Evolutionary conservation across 75 land plant species (phyloP).

Genomic region (Azolla pinnata): DNA sequence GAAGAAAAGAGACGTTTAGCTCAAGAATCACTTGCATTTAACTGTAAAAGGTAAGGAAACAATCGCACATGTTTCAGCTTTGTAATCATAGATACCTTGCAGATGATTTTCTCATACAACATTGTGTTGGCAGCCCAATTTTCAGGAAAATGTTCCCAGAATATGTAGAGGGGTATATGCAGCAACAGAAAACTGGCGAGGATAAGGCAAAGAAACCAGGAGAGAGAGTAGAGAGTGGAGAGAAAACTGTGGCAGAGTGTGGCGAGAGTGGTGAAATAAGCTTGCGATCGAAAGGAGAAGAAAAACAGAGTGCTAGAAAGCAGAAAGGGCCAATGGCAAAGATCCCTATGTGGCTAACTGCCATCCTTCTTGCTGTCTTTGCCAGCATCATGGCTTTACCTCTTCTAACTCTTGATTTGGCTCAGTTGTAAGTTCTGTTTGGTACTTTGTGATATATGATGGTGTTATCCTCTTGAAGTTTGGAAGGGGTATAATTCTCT

Average conservation of each 20-base stretch:
- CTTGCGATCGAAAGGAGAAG: neutral
- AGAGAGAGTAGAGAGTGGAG: slow-evolving; percentile 19
- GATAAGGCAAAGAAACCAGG: no score
- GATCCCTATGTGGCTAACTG: slow-evolving; percentile 63
- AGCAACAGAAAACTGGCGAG: slow-evolving; percentile 36
- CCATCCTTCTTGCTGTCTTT: slow-evolving; percentile 56
- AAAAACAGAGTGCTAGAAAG: slow-evolving; percentile 14
- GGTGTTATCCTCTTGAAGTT: no score
- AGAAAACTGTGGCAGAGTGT: slow-evolving; percentile 12
- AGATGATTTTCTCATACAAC: neutral
- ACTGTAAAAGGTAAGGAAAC: slow-evolving; percentile 68
- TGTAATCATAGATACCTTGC: no score
- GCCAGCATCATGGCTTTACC: slow-evolving; percentile 84
- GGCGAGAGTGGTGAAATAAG: slow-evolving; percentile 1
- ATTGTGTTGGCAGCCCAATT: slow-evolving; percentile 38
- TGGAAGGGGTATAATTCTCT: no score
- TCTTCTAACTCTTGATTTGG: slow-evolving; percentile 45
- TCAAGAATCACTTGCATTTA: slow-evolving; percentile 71
- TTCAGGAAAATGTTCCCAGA: slow-evolving; percentile 89
- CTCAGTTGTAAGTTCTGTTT: no score
- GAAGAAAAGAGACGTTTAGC: slow-evolving; percentile 70
- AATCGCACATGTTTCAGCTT: neutral
- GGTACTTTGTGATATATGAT: no score
- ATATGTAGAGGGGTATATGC: slow-evolving; percentile 62
- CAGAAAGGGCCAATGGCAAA: slow-evolving; percentile 26